phyloP scores from a whole-genome alignment of 148 eudicot genomes.

The Rhododendron williamsianum region DNA sequence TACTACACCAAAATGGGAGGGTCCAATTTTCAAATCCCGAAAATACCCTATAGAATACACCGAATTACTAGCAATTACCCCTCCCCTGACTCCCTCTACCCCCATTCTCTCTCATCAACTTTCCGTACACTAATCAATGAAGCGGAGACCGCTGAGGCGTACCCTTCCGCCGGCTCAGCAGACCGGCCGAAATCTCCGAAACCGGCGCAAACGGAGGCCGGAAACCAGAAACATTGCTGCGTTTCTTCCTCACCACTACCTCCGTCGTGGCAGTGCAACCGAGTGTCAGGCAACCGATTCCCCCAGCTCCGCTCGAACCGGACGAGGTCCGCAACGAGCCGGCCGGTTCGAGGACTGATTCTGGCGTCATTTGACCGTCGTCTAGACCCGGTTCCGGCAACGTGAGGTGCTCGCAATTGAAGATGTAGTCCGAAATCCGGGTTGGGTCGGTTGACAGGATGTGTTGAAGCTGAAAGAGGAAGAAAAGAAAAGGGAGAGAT shows the following conservation, averaged over 20 bases:
- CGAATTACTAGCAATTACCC: not conserved
- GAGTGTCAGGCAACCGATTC: constrained; percentile 16
- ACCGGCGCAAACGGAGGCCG: constrained; percentile 20
- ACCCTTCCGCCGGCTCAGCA: constrained; percentile 40
- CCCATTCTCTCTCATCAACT: not conserved
- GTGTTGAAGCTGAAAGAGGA: constrained; percentile 28
- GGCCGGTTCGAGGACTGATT: constrained; percentile 31
- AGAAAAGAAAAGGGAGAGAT: not conserved
- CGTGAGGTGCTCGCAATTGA: constrained; percentile 19
- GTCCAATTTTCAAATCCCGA: not conserved
- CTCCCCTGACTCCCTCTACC: not conserved
- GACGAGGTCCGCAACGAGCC: constrained; percentile 27
- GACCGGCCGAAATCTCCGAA: constrained; percentile 6
- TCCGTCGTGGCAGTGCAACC: constrained; percentile 31
- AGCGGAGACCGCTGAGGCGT: constrained; percentile 48
- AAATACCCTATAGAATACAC: not conserved
- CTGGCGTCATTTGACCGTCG: constrained; percentile 39
- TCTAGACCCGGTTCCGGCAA: constrained; percentile 31
- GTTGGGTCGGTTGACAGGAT: constrained; percentile 19
- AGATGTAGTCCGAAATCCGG: constrained; percentile 18
- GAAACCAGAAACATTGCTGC: constrained; percentile 13
- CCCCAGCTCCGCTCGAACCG: constrained; percentile 23
- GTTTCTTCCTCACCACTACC: constrained; percentile 30
- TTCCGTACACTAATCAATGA: constrained; percentile 17
- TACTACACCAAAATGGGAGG: not conserved